A percentile compares a stretch with the other conserved stretches of the same genome.
Evolutionary conservation across 2,329 filamentous ascomycete species (phyloP).

Genomic region (Ophiostoma sp.): DNA sequence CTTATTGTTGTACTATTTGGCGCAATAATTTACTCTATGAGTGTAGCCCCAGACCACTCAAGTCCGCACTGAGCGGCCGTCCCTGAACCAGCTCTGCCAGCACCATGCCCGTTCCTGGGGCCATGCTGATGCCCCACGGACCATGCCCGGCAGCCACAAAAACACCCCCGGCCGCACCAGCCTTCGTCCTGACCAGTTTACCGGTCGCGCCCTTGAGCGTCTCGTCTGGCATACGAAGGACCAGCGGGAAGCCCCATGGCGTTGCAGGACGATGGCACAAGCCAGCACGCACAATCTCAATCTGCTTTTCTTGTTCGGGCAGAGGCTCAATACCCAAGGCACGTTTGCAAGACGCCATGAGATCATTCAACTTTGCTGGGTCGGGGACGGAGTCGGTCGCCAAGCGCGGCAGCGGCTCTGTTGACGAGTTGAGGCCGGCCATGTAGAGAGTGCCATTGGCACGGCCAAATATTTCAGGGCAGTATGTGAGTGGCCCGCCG

Average conservation of each 20-base stretch:
- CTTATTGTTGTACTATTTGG: no score
- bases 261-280: constrained; percentile 72
- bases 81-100: constrained; percentile 66
- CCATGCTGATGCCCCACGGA: constrained; percentile 65
- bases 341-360: constrained; percentile 45
- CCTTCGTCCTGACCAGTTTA: constrained; percentile 36
- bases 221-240: constrained; percentile 53
- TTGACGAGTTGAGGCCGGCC: constrained; percentile 62
- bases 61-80: constrained; percentile 52
- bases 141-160: constrained; percentile 69
- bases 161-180: constrained; percentile 53
- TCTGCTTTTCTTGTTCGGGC: constrained; percentile 34
- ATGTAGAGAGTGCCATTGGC: constrained; percentile 65
- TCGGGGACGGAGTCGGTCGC: constrained; percentile 49
- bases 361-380: constrained; percentile 42
- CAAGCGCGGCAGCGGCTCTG: constrained; percentile 54
- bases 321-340: constrained; percentile 41
- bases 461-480: constrained; percentile 66
- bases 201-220: constrained; percentile 44
- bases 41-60: constrained; percentile 44
- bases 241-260: constrained; percentile 56
- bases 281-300: constrained; percentile 58
- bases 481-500: constrained; percentile 49
- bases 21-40: not conserved
- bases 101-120: constrained; percentile 64